Evolutionary conservation across 169 alveolate species (phyloP).

Genomic region (Plasmodium inui): DNA sequence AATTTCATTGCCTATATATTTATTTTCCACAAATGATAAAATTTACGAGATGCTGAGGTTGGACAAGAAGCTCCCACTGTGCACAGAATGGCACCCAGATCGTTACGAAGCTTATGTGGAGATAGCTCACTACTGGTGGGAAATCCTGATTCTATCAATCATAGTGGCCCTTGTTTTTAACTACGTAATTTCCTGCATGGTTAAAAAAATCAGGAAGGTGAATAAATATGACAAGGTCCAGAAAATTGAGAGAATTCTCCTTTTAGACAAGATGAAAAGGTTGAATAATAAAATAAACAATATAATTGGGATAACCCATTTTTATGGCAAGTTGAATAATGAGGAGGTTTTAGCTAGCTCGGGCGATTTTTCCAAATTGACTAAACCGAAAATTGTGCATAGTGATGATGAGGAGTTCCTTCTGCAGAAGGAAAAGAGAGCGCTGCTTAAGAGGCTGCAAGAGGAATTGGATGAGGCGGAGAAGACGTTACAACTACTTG

Average conservation of each 20-base stretch:
- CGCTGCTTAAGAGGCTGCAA: constrained; percentile 15
- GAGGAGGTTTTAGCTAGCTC: not conserved
- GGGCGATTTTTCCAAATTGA: not conserved
- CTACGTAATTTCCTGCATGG: constrained; percentile 33
- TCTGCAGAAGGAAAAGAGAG: constrained; percentile 30
- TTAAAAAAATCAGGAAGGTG: constrained; percentile 25
- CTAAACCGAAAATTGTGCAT: constrained; percentile 66
- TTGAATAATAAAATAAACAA: constrained; percentile 15
- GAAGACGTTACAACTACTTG: not conserved
- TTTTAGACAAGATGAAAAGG: constrained; percentile 34
- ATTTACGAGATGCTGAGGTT: constrained; percentile 18
- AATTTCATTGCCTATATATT: constrained; percentile 61
- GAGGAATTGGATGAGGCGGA: constrained; percentile 47
- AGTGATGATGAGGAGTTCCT: constrained; percentile 73
- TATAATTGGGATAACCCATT: not conserved
- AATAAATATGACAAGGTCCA: constrained; percentile 30
- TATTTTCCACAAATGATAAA: constrained; percentile 69
- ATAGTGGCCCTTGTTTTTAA: constrained; percentile 39
- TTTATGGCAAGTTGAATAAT: not conserved
- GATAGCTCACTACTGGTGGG: constrained; percentile 38
- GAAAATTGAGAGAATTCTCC: constrained; percentile 31
- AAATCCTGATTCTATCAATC: constrained; percentile 39
- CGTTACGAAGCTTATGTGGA: constrained; percentile 21
- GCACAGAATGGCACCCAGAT: constrained; percentile 75
- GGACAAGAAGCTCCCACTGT: constrained; percentile 27